Conservation (phyloP, 768 basidiomycete species). For the Suillus alpinus region DNA sequence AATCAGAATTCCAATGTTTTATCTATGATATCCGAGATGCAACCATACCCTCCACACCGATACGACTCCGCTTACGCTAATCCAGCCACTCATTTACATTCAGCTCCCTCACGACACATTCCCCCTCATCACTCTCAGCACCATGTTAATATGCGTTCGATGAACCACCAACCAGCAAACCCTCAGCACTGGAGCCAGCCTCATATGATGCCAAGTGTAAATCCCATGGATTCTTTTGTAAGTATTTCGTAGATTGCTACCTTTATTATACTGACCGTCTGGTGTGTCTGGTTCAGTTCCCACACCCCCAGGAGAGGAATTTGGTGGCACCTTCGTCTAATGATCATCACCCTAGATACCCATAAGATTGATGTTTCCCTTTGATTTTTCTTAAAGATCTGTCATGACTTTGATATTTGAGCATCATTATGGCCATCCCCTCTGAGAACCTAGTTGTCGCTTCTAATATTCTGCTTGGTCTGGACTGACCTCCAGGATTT, state of each 20-base stretch:
- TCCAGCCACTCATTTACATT: conserved; percentile 24
- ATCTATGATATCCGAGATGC: conserved; percentile 59
- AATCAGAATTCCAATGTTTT: conserved; percentile 42
- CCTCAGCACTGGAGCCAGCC: conserved; percentile 54
- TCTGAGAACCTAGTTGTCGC: conserved; percentile 43
- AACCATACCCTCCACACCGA: conserved; percentile 49
- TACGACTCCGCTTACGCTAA: conserved; percentile 52
- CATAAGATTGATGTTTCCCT: conserved; percentile 37
- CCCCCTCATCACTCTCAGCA: conserved; percentile 26
- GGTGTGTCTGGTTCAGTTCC: conserved; percentile 32
- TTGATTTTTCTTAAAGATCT: conserved; percentile 34
- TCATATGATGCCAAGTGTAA: conserved; percentile 41
- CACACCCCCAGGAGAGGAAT: conserved; percentile 44
- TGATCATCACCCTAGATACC: conserved; percentile 51
- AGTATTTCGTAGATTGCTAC: conserved; percentile 25
- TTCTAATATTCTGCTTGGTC: conserved; percentile 40
- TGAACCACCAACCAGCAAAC: conserved; percentile 44
- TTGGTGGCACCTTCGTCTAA: conserved; percentile 47
- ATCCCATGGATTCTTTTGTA: conserved; percentile 67
- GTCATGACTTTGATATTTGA: conserved; percentile 43
- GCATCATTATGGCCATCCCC: conserved; percentile 45
- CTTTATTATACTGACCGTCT: conserved; percentile 2
- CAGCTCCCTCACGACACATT: conserved; percentile 39
- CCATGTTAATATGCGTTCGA: conserved; percentile 46
- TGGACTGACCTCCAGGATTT: conserved; percentile 36